Percentiles rank a stretch among this genome's conserved stretches.
phyloP scores from a whole-genome alignment of 306 rosid genomes.

The Oxytropis ochrocephala region DNA sequence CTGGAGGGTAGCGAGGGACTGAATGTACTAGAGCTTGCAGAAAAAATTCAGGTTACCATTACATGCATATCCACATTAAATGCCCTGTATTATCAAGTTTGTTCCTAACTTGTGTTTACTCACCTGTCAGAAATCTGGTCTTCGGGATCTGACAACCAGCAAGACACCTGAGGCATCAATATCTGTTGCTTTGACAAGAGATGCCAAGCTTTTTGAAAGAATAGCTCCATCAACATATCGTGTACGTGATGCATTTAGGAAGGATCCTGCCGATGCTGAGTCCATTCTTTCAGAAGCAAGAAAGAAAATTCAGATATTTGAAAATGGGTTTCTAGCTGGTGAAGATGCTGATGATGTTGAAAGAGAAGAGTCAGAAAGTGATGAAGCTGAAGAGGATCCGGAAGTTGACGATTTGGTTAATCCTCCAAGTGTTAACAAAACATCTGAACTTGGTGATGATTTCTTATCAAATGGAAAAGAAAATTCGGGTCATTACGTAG shows the following conservation, averaged over 20 bases:
- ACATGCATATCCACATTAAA: neutral
- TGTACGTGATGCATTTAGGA: conserved; percentile 80
- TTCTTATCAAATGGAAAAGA: conserved; percentile 53
- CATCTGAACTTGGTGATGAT: conserved; percentile 39
- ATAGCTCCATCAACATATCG: conserved; percentile 98
- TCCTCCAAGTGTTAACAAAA: conserved; percentile 38
- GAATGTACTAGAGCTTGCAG: conserved; percentile 93
- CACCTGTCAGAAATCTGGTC: conserved; percentile 79
- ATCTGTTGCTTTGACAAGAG: conserved; percentile 98
- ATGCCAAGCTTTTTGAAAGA: conserved; percentile 94
- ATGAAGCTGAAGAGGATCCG: conserved; percentile 89
- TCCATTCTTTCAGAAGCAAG: conserved; percentile 83
- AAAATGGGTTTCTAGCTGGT: conserved; percentile 80
- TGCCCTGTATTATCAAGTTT: neutral
- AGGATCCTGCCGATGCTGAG: conserved; percentile 89
- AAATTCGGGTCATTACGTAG: conserved; percentile 34
- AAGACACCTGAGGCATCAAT: conserved; percentile 98
- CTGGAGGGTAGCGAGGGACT: conserved; percentile 84
- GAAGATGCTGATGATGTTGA: conserved; percentile 92
- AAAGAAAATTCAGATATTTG: conserved; percentile 90
- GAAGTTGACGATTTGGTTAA: conserved; percentile 75
- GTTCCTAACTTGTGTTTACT: neutral
- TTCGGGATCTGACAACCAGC: conserved; percentile 93
- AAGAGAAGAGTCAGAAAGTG: conserved; percentile 92
- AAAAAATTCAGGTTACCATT: conserved; percentile 92